Evolutionary conservation across 768 basidiomycete genomes (phyloP), one percentile per base, ranked within the genome.

Genomic region (Amanita phalloides): DNA sequence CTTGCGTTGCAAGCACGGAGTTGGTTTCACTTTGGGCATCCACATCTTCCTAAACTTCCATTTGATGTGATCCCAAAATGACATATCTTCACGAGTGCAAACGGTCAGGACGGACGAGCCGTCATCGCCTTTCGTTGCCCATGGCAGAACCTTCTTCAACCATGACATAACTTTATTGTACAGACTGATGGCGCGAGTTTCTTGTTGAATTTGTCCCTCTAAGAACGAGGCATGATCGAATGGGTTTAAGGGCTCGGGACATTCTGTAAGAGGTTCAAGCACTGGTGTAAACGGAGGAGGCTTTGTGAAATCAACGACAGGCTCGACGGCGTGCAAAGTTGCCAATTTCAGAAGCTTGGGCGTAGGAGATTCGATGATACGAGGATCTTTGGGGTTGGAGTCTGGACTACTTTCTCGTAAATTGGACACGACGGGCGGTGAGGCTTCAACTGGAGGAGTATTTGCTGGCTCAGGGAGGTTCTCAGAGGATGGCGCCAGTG

Each of bases 21-120:
- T 23, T 6, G 33, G 49, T 21, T 44, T 44, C 41, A 51, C 49
- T 36, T 51, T 25, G 5, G 49, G 49, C n/a, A 51, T 2, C 49
- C 41, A 51, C 20, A 44, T 30, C 23, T 51, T 51, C 42, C 28
- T 42, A 11, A 51, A 28, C n/a, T 20, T 44, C 49, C 49, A 51
- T 20, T 44, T 43, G 41, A 51, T 13, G 23, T 17, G 11, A 9
- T 43, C 32, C 49, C 49, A 51, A 13, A 51, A 23, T 25, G 42
- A 17, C 49, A 51, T 39, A 44, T 32, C 17, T 5, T 36, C 42
- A 14, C 11, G 14, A 30, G 11, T 20, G 8, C 3, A 9, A 13
- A 28, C 9, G 2, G 41, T 36, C 6, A 33, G 21, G 23, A 3
- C n/a, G 17, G 30, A 25, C 17, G 26, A 23, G 41, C 14, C 14